Conservation (phyloP, 805 yeast species). For the Candida suzukii region DNA sequence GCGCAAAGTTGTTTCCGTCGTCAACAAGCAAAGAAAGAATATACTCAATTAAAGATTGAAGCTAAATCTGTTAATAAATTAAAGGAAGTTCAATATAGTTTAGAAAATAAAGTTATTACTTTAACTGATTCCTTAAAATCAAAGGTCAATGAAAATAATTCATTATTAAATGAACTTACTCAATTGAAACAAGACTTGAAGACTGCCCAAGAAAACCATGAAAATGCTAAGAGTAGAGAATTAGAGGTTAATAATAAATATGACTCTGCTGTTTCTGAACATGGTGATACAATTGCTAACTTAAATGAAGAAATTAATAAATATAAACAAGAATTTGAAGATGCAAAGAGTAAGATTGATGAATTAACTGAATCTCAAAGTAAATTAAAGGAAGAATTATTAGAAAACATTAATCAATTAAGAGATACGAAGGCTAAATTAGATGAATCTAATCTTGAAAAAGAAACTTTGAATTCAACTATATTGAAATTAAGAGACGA, state of each 20-base stretch:
- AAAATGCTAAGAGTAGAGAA: constrained; percentile 48
- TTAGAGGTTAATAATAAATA: constrained; percentile 41
- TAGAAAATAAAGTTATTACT: constrained; percentile 97
- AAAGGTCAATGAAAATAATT: constrained; percentile 77
- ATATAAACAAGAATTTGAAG: constrained; percentile 49
- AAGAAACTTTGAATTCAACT: constrained; percentile 57
- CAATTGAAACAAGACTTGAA: constrained; percentile 43
- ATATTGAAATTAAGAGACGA: constrained; percentile 46
- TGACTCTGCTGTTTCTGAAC: constrained; percentile 37
- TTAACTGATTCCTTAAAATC: constrained; percentile 78
- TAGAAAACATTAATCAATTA: constrained; percentile 53
- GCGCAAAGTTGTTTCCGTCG: constrained; percentile 79
- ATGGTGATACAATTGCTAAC: constrained; percentile 38
- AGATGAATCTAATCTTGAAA: constrained; percentile 53
- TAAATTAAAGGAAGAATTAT: constrained; percentile 57
- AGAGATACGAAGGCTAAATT: constrained; percentile 52
- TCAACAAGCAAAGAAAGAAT: constrained; percentile 60
- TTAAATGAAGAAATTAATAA: constrained; percentile 49
- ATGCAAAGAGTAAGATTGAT: constrained; percentile 52
- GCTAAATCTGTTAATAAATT: constrained; percentile 88
- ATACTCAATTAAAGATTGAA: constrained; percentile 64
- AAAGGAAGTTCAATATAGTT: constrained; percentile 84
- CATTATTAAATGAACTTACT: constrained; percentile 56
- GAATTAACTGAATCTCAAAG: constrained; percentile 55
- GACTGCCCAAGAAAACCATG: constrained; percentile 47